phyloP scores from a whole-genome alignment of 1,139 yeast genomes.

The Geotrichum restrictum region DNA sequence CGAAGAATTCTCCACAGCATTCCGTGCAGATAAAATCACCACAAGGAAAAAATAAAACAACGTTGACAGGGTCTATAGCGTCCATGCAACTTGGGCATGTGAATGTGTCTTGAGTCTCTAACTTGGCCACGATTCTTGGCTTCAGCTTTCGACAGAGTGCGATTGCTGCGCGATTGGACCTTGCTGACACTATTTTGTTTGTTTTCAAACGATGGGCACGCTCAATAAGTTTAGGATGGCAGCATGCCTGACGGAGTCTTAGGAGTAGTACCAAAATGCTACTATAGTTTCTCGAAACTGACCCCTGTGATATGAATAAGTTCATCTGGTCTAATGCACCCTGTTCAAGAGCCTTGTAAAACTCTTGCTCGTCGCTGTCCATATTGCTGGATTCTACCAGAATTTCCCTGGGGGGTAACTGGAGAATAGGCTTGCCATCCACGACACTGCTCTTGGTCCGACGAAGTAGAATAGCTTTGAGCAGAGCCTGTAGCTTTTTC shows the following conservation, averaged over 20 bases:
- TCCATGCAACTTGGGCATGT: slow-evolving; percentile 71
- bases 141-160: slow-evolving; percentile 25
- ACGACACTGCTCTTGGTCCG: slow-evolving; percentile 70
- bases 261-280: slow-evolving; percentile 68
- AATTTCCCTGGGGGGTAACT: slow-evolving; percentile 64
- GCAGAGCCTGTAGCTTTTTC: slow-evolving; percentile 63
- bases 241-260: slow-evolving; percentile 85
- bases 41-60: slow-evolving; percentile 36
- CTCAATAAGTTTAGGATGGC: slow-evolving; percentile 73
- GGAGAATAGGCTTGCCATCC: slow-evolving; percentile 70
- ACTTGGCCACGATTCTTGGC: slow-evolving; percentile 24
- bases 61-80: slow-evolving; percentile 48
- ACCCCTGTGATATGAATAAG: slow-evolving; percentile 43
- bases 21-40: slow-evolving; percentile 37
- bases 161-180: slow-evolving; percentile 23
- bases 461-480: slow-evolving; percentile 73
- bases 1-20: slow-evolving; percentile 29
- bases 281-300: slow-evolving; percentile 44
- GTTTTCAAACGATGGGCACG: slow-evolving; percentile 45
- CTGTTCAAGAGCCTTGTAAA: slow-evolving; percentile 56
- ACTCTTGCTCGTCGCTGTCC: slow-evolving; percentile 51
- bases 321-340: slow-evolving; percentile 57
- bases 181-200: slow-evolving; percentile 16
- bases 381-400: slow-evolving; percentile 49
- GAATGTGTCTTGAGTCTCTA: slow-evolving; percentile 36